These are phyloP conservation scores for Dorcoceras hygrometricum DNA, from an alignment of 257 asterid genomes.

Conservation along the genomic window DNA sequence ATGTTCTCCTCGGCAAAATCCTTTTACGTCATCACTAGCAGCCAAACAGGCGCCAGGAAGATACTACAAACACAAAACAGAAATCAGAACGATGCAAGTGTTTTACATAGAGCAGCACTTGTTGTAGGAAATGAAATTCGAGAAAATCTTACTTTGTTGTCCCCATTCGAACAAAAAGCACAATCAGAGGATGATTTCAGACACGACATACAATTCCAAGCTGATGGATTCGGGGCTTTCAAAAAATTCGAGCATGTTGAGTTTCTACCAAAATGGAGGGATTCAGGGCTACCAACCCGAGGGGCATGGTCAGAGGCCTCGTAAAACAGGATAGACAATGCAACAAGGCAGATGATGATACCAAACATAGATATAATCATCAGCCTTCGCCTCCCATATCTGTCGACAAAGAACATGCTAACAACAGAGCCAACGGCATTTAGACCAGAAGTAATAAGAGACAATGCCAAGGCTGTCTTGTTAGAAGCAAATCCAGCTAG, in stretches of 20 bases:
- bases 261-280: slow-evolving; percentile 35
- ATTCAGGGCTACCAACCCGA: slow-evolving; percentile 22
- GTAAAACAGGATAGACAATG: slow-evolving; percentile 28
- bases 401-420: slow-evolving; percentile 41
- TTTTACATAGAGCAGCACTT: not conserved
- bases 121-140: not conserved
- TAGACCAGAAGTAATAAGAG: slow-evolving; percentile 43
- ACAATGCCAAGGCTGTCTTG: slow-evolving; percentile 41
- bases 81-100: not conserved
- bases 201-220: slow-evolving; percentile 39
- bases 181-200: slow-evolving; percentile 26
- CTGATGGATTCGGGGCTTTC: slow-evolving; percentile 12
- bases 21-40: slow-evolving; percentile 5
- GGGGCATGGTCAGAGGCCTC: slow-evolving; percentile 42
- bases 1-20: slow-evolving; percentile 12
- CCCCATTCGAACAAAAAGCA: slow-evolving; percentile 35
- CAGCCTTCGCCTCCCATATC: slow-evolving; percentile 41
- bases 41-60: slow-evolving; percentile 25
- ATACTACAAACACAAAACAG: slow-evolving; percentile 4
- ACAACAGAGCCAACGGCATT: slow-evolving; percentile 40
- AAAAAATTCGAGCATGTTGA: slow-evolving; percentile 34
- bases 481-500: slow-evolving; percentile 49
- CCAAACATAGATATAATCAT: slow-evolving; percentile 40
- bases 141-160: slow-evolving; percentile 26
- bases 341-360: slow-evolving; percentile 32